Evolutionary conservation across 345 rosid species (phyloP).

Genomic region (Rhizophora mangle): DNA sequence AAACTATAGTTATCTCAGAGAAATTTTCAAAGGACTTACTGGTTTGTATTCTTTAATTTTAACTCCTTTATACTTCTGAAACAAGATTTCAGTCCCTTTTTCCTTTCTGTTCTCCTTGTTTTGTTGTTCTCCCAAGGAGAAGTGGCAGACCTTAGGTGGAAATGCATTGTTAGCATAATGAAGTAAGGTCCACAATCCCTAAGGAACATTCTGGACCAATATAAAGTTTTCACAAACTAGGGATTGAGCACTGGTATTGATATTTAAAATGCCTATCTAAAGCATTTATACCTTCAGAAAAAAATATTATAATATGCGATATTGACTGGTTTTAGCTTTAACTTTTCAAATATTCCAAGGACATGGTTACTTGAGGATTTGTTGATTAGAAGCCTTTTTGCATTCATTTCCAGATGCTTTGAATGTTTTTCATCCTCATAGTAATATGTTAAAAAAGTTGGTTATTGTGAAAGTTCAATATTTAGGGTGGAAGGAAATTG

Average conservation of each 20-base stretch:
- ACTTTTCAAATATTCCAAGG: neutral
- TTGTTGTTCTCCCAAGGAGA: neutral
- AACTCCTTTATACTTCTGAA: neutral
- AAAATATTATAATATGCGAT: neutral
- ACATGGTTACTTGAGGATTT: neutral
- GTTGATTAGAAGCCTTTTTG: neutral
- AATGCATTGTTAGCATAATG: neutral
- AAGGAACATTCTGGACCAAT: too few species aligned
- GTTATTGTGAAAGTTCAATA: neutral
- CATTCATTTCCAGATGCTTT: neutral
- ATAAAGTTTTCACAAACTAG: too few species aligned
- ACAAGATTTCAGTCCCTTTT: neutral
- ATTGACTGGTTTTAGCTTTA: neutral
- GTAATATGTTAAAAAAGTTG: neutral
- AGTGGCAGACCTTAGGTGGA: neutral
- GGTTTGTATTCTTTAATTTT: slow-evolving; percentile 34
- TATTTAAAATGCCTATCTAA: too few species aligned
- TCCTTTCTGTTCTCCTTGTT: neutral
- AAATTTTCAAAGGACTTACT: slow-evolving; percentile 55
- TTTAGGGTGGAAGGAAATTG: neutral
- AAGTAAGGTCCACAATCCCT: too few species aligned
- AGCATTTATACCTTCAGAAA: too few species aligned
- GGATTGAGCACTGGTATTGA: too few species aligned
- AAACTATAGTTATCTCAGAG: slow-evolving; percentile 49
- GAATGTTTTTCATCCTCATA: neutral